Conservation (phyloP, 1,284 basidiomycete genomes). For the Irpex sp. region DNA sequence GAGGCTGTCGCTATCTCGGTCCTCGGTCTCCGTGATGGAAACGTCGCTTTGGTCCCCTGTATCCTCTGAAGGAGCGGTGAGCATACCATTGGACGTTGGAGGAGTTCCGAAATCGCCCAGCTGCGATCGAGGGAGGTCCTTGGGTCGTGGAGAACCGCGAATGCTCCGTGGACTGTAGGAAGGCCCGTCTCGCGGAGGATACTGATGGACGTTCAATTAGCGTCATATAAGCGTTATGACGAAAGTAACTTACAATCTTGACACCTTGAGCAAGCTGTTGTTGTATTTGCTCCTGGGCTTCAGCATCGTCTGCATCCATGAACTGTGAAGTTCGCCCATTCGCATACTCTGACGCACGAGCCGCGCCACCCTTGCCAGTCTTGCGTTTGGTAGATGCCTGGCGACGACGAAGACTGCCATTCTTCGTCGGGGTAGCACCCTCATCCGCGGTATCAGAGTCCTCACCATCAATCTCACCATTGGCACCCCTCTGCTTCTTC, state of each 20-base stretch:
- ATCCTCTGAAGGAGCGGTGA: conserved; percentile 42
- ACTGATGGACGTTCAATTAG: conserved; percentile 30
- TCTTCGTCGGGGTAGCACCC: conserved; percentile 49
- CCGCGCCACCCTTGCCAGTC: conserved; percentile 23
- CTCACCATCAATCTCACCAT: conserved; percentile 31
- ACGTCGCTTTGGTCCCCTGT: conserved; percentile 36
- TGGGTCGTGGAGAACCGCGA: conserved; percentile 59
- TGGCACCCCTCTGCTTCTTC: conserved; percentile 30
- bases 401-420: conserved; percentile 42
- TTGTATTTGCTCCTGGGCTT: conserved; percentile 81
- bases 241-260: conserved; percentile 49
- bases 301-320: conserved; percentile 88
- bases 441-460: conserved; percentile 32
- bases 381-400: conserved; percentile 30
- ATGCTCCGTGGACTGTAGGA: conserved; percentile 64
- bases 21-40: conserved; percentile 26
- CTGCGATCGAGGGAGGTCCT: conserved; percentile 28
- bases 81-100: conserved; percentile 37
- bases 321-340: conserved; percentile 75
- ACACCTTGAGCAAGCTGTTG: conserved; percentile 75
- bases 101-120: conserved; percentile 24
- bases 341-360: conserved; percentile 39
- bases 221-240: neutral
- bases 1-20: conserved; percentile 54
- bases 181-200: conserved; percentile 50